phyloP scores from a whole-genome alignment of 148 eudicot species.

The Spergularia marina region DNA sequence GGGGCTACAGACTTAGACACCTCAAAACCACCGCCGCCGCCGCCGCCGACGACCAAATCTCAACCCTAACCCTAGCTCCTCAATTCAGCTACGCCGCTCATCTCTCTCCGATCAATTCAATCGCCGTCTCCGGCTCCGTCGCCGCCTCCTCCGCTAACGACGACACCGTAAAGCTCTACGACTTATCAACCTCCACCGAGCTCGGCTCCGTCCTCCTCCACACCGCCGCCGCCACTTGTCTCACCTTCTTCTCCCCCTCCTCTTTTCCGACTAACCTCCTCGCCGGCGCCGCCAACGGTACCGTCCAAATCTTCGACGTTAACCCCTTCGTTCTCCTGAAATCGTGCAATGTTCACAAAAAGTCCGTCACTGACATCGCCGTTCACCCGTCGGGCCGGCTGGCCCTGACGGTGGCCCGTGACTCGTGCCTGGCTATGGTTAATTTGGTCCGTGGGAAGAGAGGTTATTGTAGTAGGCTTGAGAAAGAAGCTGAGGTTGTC shows the following conservation, averaged over 20 bases:
- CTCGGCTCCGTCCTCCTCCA: conserved; percentile 62
- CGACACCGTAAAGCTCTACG: conserved; percentile 83
- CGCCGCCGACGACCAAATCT: conserved; percentile 17
- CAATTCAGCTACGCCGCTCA: conserved; percentile 80
- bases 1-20: conserved; percentile 72
- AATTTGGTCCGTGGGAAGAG: conserved; percentile 81
- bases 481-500: conserved; percentile 62
- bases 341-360: conserved; percentile 48
- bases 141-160: conserved; percentile 76
- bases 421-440: conserved; percentile 68
- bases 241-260: conserved; percentile 40
- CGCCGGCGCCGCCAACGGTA: conserved; percentile 56
- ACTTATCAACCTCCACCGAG: conserved; percentile 65
- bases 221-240: conserved; percentile 53
- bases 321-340: conserved; percentile 75
- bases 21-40: conserved; percentile 34
- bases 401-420: conserved; percentile 64
- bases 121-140: conserved; percentile 62
- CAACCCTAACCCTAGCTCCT: conserved; percentile 56
- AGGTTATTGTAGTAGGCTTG: conserved; percentile 64
- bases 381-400: conserved; percentile 74
- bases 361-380: conserved; percentile 47
- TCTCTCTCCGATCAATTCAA: conserved; percentile 62
- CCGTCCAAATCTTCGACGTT: conserved; percentile 59
- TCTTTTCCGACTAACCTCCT: conserved; percentile 67